Conservation (phyloP, 352 stramenopile genomes). For the Pythium myriotylum region DNA sequence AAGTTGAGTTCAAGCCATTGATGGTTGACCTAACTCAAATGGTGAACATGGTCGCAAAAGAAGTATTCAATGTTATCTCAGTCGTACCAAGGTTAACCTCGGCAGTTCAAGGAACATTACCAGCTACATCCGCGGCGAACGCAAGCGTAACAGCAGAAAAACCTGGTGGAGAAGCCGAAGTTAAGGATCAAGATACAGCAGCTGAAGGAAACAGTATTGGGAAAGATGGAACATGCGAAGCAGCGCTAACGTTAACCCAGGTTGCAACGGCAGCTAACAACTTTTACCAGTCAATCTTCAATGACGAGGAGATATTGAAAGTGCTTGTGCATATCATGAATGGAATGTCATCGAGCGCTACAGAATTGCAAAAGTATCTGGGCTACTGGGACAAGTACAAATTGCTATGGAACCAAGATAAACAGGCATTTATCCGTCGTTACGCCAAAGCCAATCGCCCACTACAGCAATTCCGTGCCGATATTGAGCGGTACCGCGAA, state of each 20-base stretch:
- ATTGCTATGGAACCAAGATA: slow-evolving; percentile 93
- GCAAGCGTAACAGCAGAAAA: slow-evolving; percentile 12
- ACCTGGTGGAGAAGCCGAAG: neutral
- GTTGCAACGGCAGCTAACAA: slow-evolving; percentile 40
- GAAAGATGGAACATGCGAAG: neutral
- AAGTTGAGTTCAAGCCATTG: slow-evolving; percentile 93
- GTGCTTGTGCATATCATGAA: slow-evolving; percentile 96
- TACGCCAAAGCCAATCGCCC: slow-evolving; percentile 95
- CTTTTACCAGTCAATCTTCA: slow-evolving; percentile 95
- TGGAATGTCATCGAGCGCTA: slow-evolving; percentile 92
- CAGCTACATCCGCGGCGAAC: slow-evolving; percentile 1
- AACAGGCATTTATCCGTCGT: slow-evolving; percentile 94
- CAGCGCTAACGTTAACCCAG: slow-evolving; percentile 16
- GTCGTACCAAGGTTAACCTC: slow-evolving; percentile 88
- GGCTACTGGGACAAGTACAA: slow-evolving; percentile 96
- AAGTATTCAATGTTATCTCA: slow-evolving; percentile 94
- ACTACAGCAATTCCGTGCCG: slow-evolving; percentile 91
- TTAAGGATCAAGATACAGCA: slow-evolving; percentile 19
- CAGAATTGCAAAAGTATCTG: slow-evolving; percentile 94
- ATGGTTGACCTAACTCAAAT: slow-evolving; percentile 95
- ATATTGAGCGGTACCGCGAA: slow-evolving; percentile 92
- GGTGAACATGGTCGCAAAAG: slow-evolving; percentile 94
- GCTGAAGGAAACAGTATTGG: neutral
- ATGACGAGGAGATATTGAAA: slow-evolving; percentile 96
- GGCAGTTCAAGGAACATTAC: slow-evolving; percentile 46